A percentile compares a stretch with the other conserved stretches of the same genome.
Conservation (phyloP, 345 rosid genomes). For the Triadica sebifera region DNA sequence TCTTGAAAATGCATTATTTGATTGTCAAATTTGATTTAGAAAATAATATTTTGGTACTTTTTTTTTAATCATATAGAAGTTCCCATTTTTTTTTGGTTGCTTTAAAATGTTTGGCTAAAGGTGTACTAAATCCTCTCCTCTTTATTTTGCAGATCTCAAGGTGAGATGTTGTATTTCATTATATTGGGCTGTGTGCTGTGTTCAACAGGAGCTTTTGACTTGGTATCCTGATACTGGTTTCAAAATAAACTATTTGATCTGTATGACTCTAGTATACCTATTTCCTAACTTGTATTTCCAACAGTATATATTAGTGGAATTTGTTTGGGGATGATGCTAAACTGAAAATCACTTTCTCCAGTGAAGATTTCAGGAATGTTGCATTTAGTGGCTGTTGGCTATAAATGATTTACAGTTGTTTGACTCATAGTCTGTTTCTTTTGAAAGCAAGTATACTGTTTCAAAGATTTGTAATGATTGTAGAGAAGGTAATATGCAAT, state of each 20-base stretch:
- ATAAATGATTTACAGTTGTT: neutral
- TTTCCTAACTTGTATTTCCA: neutral
- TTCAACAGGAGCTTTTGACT: slow-evolving; percentile 18
- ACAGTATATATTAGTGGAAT: neutral
- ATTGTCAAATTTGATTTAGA: neutral
- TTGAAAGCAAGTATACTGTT: neutral
- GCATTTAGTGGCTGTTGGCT: neutral
- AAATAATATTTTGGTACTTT: neutral
- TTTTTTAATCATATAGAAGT: slow-evolving; percentile 13
- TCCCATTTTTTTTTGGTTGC: no score
- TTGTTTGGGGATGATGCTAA: neutral
- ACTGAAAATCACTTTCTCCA: neutral
- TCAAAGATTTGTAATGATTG: neutral
- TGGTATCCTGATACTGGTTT: slow-evolving; percentile 16
- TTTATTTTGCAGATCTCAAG: slow-evolving; percentile 83
- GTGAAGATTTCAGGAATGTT: neutral
- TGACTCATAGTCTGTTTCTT: neutral
- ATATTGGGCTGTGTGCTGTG: slow-evolving; percentile 23
- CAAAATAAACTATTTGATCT: neutral
- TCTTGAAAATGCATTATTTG: neutral
- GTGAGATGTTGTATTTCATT: slow-evolving; percentile 51
- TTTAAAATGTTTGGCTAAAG: slow-evolving; percentile 1
- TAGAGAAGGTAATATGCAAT: neutral
- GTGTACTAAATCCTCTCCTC: slow-evolving; percentile 10
- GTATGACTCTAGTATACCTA: neutral